Evolutionary conservation across 495 filamentous ascomycete genomes (phyloP), one percentile per base, ranked within the genome.

Genomic region (Lophium mytilinum): DNA sequence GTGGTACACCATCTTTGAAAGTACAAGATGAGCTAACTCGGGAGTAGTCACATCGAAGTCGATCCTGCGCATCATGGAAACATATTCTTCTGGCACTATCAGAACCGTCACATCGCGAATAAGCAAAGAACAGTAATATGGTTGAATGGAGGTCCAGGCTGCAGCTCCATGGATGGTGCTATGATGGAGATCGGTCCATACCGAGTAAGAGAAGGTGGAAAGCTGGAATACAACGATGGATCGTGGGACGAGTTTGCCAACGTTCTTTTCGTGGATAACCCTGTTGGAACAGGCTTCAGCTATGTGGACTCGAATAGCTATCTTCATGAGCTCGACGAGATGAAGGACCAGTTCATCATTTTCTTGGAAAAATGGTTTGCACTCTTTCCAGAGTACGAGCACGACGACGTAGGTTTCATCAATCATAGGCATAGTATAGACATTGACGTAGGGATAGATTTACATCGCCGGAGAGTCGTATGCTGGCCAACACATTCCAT

Each of bases 231-330:
- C 64, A 98, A 96, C 65, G 79, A 88, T 24, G 93, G 94, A 4
- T 87, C 89, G 2, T 98, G 93, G 93, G 85, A 95, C 69, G 94
- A 97, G 72, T 97, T 97, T 65, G 89, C 93, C 53, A 96, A 97
- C 63, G 61, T 98, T 51, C 79, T 98, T 51, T 98, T 98, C 66
- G 89, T 98, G 52, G 93, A 98, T 66, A 90, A 96, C 66, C 93
- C 93, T 0, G 89, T 97, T 34, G 93, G 94, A 7, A 96, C 93
- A 6, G 93, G 93, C 1, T 98, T 86, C 73, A 97, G 93, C 74
- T 97, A 89, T 69, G 92, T 90, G 61, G 83, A 95, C 64, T 90
- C 87, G 5, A 76, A 97, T 69, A 83, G 80, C 68, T 96, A 87
- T 66, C 64, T 96, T 36, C 83, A 84, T 60, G 92, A 96, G 61